A percentile compares a stretch with the other conserved stretches of the same genome.
phyloP scores from a whole-genome alignment of 495 filamentous ascomycete species.

The Talaromyces adpressus region DNA sequence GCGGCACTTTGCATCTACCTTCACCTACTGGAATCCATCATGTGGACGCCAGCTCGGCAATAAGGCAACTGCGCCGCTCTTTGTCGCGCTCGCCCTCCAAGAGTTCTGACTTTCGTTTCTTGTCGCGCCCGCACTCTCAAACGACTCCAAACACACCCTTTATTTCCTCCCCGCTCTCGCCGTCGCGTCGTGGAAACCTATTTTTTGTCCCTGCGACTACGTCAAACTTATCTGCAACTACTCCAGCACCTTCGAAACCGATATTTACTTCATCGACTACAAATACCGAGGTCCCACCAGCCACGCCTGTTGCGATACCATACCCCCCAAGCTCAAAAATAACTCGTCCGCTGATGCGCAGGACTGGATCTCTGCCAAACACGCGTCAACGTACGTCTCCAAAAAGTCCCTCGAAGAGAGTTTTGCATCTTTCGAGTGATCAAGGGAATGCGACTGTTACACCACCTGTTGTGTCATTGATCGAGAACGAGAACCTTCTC shows the following conservation, averaged over 20 bases:
- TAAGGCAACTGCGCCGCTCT: constrained; percentile 73
- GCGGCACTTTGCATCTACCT: constrained; percentile 72
- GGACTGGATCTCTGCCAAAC: constrained; percentile 37
- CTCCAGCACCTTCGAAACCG: constrained; percentile 8
- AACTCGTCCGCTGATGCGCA: constrained; percentile 39
- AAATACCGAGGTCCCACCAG: constrained; percentile 10
- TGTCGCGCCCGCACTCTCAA: constrained; percentile 50
- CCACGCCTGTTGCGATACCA: constrained; percentile 45
- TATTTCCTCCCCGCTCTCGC: constrained; percentile 46
- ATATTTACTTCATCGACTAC: constrained; percentile 17
- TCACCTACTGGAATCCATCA: constrained; percentile 77
- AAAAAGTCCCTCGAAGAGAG: constrained; percentile 69
- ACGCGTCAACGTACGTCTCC: constrained; percentile 53
- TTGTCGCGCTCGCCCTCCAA: constrained; percentile 85
- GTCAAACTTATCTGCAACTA: constrained; percentile 14
- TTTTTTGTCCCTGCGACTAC: constrained; percentile 41
- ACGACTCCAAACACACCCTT: constrained; percentile 34
- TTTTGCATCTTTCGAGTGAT: constrained; percentile 60
- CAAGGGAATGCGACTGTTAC: constrained; percentile 58
- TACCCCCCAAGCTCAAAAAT: constrained; percentile 46
- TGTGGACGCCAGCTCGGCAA: constrained; percentile 69
- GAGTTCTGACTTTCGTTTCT: constrained; percentile 56
- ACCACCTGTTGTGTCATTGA: constrained; percentile 26
- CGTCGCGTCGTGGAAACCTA: constrained; percentile 38
- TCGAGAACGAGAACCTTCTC: constrained; percentile 55